Evolutionary conservation across 331 rosid genomes (phyloP).

Genomic region (Rhamnella rubrinervis): DNA sequence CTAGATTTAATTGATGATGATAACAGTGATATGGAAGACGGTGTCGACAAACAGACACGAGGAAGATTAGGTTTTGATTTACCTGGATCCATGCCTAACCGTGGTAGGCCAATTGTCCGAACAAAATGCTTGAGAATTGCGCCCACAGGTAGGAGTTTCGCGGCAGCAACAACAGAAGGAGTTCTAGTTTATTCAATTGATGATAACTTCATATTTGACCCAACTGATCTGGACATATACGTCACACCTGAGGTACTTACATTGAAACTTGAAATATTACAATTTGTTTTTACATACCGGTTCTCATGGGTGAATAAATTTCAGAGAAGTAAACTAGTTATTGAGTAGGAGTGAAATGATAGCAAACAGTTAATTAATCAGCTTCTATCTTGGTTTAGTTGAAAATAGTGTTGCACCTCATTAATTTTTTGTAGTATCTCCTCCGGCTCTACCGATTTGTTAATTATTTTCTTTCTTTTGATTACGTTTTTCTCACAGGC

Average conservation of each 20-base stretch:
- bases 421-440: background rate
- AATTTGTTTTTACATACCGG: background rate
- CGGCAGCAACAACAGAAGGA: constrained; percentile 95
- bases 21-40: constrained; percentile 84
- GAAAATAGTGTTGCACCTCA: background rate
- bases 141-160: constrained; percentile 92
- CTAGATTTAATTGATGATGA: constrained; percentile 87
- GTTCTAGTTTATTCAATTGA: constrained; percentile 85
- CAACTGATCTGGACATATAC: constrained; percentile 89
- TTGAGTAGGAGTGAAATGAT: too few species aligned
- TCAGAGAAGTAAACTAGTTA: too few species aligned
- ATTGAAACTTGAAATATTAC: constrained; percentile 3
- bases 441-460: background rate
- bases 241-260: constrained; percentile 85
- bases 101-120: constrained; percentile 75
- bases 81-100: constrained; percentile 87
- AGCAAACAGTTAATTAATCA: constrained; percentile 6
- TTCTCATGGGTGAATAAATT: background rate
- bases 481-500: constrained; percentile 56
- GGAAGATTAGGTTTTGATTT: constrained; percentile 64
- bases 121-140: constrained; percentile 85
- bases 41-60: constrained; percentile 77
- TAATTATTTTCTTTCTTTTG: background rate
- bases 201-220: constrained; percentile 88
- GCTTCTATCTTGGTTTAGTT: background rate